Evolutionary conservation across 129 eudicot genomes (phyloP), one percentile per base, ranked within the genome.

Genomic region (Apium graveolens): DNA sequence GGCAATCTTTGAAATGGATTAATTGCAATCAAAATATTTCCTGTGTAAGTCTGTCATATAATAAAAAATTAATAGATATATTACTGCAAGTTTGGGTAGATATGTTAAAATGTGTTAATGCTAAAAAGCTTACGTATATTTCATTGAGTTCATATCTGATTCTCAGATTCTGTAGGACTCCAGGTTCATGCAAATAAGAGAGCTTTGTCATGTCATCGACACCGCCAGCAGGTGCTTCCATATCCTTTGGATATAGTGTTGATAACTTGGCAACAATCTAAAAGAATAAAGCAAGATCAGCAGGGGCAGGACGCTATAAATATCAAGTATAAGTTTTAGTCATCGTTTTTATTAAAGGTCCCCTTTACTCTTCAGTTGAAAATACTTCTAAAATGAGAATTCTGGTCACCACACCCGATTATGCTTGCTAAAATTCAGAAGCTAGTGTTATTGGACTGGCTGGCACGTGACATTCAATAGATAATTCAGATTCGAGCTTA

Each of bases 131-230:
- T 96, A 96, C 99, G 83, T 96, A 96, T 37, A 96, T 96, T 86
- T 96, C 99, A 80, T 96, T 96, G 37, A 96, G 97, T 82, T 96
- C 95, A 81, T 96, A 96, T 96, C 99, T 87, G 62, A 74, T 86
- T 78, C 80, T 90, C 74, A 96, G 83, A 85, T 96, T 96, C 78
- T 90, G 87, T 76, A 96, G 80, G 49, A 96, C 97, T 77, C 97
- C 99, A 53, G 99, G 99, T 78, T 96, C 99, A 70, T 96, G 99
- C 88, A 96, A 80, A 87, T 96, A 96, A 78, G 94, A 87, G 65
- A 96, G 84, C 78, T 96, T 96, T 46, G 97, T 96, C 99, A 96
- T 92, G 90, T 96, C 99, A 88, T 96, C 99, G 76, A 96, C 97
- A 77, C 99, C 97, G 13, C 95, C 99, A 73, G 97, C 90, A 39